These are phyloP conservation scores for Bruguiera parviflora DNA, from an alignment of 345 rosid species.

Conservation along the genomic window DNA sequence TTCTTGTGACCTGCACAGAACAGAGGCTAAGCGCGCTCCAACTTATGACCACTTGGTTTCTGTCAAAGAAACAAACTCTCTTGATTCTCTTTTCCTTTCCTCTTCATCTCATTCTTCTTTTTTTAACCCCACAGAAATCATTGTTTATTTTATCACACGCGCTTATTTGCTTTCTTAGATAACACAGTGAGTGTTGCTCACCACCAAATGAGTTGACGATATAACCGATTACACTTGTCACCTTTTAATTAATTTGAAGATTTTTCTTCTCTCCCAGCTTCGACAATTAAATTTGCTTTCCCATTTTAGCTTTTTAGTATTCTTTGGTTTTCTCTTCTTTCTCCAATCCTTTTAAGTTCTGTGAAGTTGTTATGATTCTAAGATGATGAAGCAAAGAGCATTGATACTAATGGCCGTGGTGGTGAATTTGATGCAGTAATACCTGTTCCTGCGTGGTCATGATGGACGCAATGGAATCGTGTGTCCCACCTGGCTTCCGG, in stretches of 20 bases:
- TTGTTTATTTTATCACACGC: constrained; percentile 25
- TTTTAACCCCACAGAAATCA: constrained; percentile 14
- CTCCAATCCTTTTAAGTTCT: not conserved
- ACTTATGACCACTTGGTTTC: constrained; percentile 15
- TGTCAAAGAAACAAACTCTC: constrained; percentile 17
- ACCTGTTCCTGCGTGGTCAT: not conserved
- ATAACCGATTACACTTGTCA: constrained; percentile 41
- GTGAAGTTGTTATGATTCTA: constrained; percentile 23
- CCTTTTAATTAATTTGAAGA: constrained; percentile 24
- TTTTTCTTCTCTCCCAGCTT: not conserved
- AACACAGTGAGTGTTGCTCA: constrained; percentile 30
- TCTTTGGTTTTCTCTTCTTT: not conserved
- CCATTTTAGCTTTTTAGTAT: constrained; percentile 10
- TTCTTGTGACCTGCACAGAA: constrained; percentile 30
- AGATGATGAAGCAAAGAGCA: constrained; percentile 25
- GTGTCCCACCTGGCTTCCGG: constrained; percentile 98
- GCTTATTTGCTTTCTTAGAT: constrained; percentile 13
- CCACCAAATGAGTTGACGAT: constrained; percentile 52
- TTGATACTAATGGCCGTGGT: constrained; percentile 20
- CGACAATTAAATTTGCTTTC: not conserved
- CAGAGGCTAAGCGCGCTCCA: not conserved
- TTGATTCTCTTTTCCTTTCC: constrained; percentile 21
- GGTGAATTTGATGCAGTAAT: constrained; percentile 50
- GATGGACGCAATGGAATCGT: constrained; percentile 83
- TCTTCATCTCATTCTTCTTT: constrained; percentile 17